A percentile compares a stretch with the other conserved stretches of the same genome.
These are phyloP conservation scores for Blastobotrys proliferans DNA, from an alignment of 1,139 yeast species.

Conservation along the genomic window DNA sequence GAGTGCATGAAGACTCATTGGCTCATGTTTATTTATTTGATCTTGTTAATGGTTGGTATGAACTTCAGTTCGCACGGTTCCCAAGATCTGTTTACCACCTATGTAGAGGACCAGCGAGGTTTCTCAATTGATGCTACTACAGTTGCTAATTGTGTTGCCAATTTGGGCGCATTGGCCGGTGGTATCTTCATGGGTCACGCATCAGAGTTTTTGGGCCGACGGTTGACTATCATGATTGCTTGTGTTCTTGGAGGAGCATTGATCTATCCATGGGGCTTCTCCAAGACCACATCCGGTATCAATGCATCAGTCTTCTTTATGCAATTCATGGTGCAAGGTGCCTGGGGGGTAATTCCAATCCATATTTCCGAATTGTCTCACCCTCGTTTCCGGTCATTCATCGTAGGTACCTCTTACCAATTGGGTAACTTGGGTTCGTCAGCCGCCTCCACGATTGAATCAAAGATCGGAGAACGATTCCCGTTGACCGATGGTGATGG, in stretches of 20 bases:
- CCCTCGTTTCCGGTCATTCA: slow-evolving; percentile 49
- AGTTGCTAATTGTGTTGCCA: slow-evolving; percentile 65
- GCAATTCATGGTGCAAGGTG: slow-evolving; percentile 81
- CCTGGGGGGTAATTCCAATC: slow-evolving; percentile 83
- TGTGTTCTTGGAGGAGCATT: slow-evolving; percentile 65
- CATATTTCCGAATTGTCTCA: slow-evolving; percentile 56
- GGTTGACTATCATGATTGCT: slow-evolving; percentile 53
- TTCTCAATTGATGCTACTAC: slow-evolving; percentile 52
- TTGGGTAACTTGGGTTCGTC: slow-evolving; percentile 58
- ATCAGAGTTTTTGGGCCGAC: slow-evolving; percentile 57
- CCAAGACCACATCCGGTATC: slow-evolving; percentile 45
- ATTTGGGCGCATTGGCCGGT: slow-evolving; percentile 65
- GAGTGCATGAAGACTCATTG: slow-evolving; percentile 35
- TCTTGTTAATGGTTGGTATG: slow-evolving; percentile 58
- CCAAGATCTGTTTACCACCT: slow-evolving; percentile 68
- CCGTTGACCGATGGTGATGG: slow-evolving; percentile 39
- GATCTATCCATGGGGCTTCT: slow-evolving; percentile 72
- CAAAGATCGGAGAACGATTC: slow-evolving; percentile 48
- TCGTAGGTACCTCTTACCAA: slow-evolving; percentile 52
- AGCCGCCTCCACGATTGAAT: slow-evolving; percentile 55
- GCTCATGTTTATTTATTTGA: slow-evolving; percentile 45
- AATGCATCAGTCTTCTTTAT: slow-evolving; percentile 77
- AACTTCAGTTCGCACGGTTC: slow-evolving; percentile 72
- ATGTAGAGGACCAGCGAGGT: slow-evolving; percentile 50
- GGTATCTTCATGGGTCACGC: slow-evolving; percentile 60